Evolutionary conservation across 169 alveolate species (phyloP).

Genomic region (Prorocentrum cordatum): DNA sequence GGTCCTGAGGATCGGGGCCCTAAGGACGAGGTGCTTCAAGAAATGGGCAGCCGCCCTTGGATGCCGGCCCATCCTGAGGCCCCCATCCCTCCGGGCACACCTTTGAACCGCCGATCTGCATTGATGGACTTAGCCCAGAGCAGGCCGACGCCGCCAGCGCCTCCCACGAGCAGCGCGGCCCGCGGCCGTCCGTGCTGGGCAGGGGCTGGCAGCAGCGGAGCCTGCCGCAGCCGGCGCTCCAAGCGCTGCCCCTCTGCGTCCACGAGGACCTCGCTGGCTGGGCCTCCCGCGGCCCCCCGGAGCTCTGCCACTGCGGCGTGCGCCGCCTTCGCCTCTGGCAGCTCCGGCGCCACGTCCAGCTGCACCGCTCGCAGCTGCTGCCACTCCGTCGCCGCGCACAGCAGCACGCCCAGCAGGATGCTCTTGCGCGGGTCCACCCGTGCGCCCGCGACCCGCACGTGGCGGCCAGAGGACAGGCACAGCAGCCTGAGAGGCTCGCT

Average conservation of each 20-base stretch:
- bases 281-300: not conserved
- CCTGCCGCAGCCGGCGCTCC: not conserved
- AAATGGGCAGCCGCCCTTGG: too few relatives aligned
- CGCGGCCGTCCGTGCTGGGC: too few relatives aligned
- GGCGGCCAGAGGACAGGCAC: not conserved
- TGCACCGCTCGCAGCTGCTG: conserved; percentile 14
- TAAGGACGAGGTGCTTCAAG: too few relatives aligned
- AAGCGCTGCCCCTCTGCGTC: conserved; percentile 8
- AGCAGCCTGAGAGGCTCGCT: too few relatives aligned
- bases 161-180: conserved; percentile 25
- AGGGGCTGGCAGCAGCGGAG: not conserved
- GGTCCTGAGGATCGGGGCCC: too few relatives aligned
- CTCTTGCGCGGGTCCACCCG: conserved; percentile 2
- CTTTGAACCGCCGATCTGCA: too few relatives aligned
- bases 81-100: too few relatives aligned
- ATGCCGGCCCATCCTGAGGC: too few relatives aligned
- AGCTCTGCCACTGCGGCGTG: not conserved
- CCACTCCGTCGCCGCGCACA: conserved; percentile 2
- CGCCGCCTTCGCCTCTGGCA: not conserved
- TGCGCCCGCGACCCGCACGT: not conserved
- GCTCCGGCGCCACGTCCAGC: conserved; percentile 16
- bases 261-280: not conserved
- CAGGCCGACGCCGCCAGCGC: conserved; percentile 41
- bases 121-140: conserved; percentile 12
- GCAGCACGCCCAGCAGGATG: conserved; percentile 35